Percentiles rank a stretch among this genome's conserved stretches.
Conservation (phyloP, 1,284 basidiomycete genomes). For the Agaricales sp. region DNA sequence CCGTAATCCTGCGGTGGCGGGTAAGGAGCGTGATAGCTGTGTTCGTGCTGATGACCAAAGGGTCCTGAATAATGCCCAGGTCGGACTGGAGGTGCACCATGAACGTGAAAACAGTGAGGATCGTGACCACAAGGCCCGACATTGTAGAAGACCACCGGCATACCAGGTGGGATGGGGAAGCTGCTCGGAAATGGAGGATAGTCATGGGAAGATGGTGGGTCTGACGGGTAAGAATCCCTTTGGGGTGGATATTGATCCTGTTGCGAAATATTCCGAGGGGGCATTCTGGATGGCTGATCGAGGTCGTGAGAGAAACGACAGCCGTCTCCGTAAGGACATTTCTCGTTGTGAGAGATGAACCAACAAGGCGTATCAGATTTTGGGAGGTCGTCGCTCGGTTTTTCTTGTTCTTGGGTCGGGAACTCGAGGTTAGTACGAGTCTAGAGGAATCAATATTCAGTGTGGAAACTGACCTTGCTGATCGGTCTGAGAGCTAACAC, state of each 20-base stretch:
- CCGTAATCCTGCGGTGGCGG: too few relatives aligned
- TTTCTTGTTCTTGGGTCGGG: neutral
- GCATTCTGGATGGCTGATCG: neutral
- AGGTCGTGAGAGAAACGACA: constrained; percentile 1
- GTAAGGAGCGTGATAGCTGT: neutral
- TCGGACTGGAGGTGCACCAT: neutral
- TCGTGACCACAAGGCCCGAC: neutral
- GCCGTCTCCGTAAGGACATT: neutral
- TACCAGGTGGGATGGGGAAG: neutral
- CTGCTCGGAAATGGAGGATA: neutral
- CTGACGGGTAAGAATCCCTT: neutral
- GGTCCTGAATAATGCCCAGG: neutral
- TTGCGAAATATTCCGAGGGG: neutral
- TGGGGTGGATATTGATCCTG: neutral
- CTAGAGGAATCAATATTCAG: neutral
- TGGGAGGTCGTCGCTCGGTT: neutral
- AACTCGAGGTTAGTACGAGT: neutral
- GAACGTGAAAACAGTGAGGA: constrained; percentile 2
- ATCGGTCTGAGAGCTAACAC: neutral
- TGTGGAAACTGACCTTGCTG: neutral
- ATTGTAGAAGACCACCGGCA: neutral
- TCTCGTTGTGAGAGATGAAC: neutral
- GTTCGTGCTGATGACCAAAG: neutral
- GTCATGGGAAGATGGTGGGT: neutral
- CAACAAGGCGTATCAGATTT: neutral